These are phyloP conservation scores for Dryadomyces sulphureus DNA, from an alignment of 2,329 filamentous ascomycete species.

Conservation along the genomic window DNA sequence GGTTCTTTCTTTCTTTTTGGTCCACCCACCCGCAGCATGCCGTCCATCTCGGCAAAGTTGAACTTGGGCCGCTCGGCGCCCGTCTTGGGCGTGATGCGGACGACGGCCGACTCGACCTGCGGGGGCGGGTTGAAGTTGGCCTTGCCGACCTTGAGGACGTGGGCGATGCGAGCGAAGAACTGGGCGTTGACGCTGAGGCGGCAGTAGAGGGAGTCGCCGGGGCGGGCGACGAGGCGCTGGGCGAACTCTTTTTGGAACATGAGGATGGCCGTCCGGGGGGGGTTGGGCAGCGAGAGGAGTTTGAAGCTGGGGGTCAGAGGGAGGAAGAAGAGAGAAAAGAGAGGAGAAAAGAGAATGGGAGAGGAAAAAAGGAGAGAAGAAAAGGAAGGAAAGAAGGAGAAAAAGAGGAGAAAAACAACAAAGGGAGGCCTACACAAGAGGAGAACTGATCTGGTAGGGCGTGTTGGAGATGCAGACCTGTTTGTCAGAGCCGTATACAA, in stretches of 20 bases:
- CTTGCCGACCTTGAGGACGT: conserved; percentile 85
- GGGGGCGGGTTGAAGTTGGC: conserved; percentile 93
- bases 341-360: no score
- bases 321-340: not conserved
- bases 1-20: no score
- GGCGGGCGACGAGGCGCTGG: conserved; percentile 72
- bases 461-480: conserved; percentile 75
- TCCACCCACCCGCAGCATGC: conserved; percentile 44
- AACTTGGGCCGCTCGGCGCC: conserved; percentile 67
- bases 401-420: no score
- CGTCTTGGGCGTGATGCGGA: conserved; percentile 75
- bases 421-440: conserved; percentile 41
- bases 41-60: conserved; percentile 91
- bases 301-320: conserved; percentile 35
- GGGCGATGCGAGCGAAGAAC: conserved; percentile 57
- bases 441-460: conserved; percentile 70
- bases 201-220: conserved; percentile 79
- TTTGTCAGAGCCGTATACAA: conserved; percentile 18
- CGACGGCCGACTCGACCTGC: conserved; percentile 80
- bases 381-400: no score
- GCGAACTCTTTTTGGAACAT: conserved; percentile 78
- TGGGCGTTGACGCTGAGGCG: conserved; percentile 87
- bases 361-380: no score
- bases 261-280: conserved; percentile 64
- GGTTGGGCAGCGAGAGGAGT: conserved; percentile 65